Base-by-base conservation (phyloP, 1,284 basidiomycete genomes). In the Chalciporus piperatoides region DNA sequence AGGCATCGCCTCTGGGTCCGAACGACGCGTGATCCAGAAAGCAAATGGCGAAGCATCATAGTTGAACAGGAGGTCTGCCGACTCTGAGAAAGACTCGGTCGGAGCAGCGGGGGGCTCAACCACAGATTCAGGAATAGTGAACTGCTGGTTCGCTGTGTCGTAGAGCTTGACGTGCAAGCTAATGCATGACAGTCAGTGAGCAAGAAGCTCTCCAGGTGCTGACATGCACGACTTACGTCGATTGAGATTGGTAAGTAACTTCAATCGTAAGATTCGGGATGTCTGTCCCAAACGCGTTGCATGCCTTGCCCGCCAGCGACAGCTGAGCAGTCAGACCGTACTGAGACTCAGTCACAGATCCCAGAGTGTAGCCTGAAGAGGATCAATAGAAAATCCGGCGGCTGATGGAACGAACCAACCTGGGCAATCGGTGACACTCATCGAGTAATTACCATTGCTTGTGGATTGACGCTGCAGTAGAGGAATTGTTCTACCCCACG, bases 121-220 rank as follows among this genome's bases (percentile, higher is more conserved):
- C 24, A 86, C 75, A 6, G 72, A 73, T 12, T 78, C 67, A 0
- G 86, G 86, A 15, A 91, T 76, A 8, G 80, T 82, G 67, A 83
- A 91, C 59, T 91, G 88, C 28, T 76, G 61, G 32, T 81, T 69
- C 2, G 71, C 76, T 1, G 79, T 78, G 63, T 92, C 90, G 59
- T 76, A 83, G 27, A 92, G 84, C 61, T 90, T 84, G 23, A 92
- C 86, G 49, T 84, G 88, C 7, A 93, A 72, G 33, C 84, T 87
- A 15, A 44, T 6, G 21, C 23, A 38, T 42, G 37, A 3, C 14
- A 49, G 40, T 52, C 5, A 32, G 35, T 32, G 38, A 3, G 5
- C 8, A 28, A 3, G 2, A 30, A 24, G n/a, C 2, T 25, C 12
- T 27, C 1, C 11, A 32, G 21, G 23, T 27, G 32, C 28, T 39